Conservation (phyloP, 352 stramenopile genomes). For the Pythium plurisporium region DNA sequence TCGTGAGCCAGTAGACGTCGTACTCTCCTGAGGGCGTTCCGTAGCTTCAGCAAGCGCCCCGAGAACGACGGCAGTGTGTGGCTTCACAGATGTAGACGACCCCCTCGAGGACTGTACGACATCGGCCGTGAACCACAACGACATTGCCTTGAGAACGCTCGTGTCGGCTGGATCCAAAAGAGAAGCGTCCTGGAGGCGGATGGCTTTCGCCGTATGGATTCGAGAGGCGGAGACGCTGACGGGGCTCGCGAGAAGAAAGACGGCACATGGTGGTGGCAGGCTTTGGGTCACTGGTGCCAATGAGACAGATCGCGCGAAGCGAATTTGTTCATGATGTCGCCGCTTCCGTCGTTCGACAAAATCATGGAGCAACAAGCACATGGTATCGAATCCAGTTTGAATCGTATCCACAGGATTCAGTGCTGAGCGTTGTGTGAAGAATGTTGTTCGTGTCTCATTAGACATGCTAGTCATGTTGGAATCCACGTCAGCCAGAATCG, state of each 20-base stretch:
- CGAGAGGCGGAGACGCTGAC: constrained; percentile 3
- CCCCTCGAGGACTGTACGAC: too few relatives aligned
- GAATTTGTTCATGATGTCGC: neutral
- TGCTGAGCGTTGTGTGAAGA: neutral
- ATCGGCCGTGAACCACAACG: neutral
- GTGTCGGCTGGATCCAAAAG: neutral
- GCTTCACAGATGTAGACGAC: neutral
- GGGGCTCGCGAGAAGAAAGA: constrained; percentile 12
- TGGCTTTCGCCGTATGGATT: constrained; percentile 3
- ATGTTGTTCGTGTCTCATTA: neutral
- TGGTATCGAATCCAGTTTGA: neutral
- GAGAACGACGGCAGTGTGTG: neutral
- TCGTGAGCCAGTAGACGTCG: neutral
- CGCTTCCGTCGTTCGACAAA: neutral
- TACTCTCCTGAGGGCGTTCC: neutral
- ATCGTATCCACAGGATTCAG: neutral
- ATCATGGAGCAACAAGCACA: neutral
- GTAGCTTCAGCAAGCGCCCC: neutral
- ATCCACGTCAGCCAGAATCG: neutral
- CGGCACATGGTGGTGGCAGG: neutral
- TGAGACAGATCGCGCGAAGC: neutral
- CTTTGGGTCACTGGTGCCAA: neutral
- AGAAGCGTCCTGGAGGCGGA: neutral
- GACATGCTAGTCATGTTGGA: too few relatives aligned
- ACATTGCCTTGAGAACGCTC: neutral